Conservation (phyloP, 2,329 filamentous ascomycete genomes). For the Aspergillus sp. region DNA sequence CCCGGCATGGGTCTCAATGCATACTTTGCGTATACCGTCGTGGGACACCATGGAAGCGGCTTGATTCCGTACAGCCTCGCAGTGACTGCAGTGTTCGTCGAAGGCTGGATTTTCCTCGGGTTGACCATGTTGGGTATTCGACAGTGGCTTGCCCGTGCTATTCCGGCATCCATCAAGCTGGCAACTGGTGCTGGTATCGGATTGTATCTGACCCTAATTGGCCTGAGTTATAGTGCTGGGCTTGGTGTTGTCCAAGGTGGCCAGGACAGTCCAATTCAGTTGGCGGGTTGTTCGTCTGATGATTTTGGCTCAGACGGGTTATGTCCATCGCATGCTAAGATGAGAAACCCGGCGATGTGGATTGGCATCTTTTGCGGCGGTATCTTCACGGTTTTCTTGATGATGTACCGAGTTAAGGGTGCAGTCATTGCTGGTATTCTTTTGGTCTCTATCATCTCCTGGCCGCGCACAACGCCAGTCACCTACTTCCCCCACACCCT, state of each 20-base stretch:
- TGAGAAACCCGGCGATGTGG: slow-evolving; percentile 84
- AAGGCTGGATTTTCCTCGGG: slow-evolving; percentile 80
- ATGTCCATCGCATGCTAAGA: slow-evolving; percentile 67
- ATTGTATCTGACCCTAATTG: slow-evolving; percentile 68
- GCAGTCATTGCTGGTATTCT: slow-evolving; percentile 82
- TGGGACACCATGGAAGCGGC: slow-evolving; percentile 73
- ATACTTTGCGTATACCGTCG: slow-evolving; percentile 80
- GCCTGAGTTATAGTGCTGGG: slow-evolving; percentile 73
- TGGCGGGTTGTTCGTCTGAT: slow-evolving; percentile 70
- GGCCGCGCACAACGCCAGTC: slow-evolving; percentile 73
- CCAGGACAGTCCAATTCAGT: slow-evolving; percentile 66
- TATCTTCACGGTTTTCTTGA: slow-evolving; percentile 73
- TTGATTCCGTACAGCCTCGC: slow-evolving; percentile 73
- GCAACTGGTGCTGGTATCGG: slow-evolving; percentile 85
- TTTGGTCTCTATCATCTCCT: slow-evolving; percentile 83
- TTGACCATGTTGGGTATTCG: slow-evolving; percentile 78
- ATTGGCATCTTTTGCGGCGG: slow-evolving; percentile 85
- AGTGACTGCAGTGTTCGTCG: slow-evolving; percentile 82
- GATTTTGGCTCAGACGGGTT: slow-evolving; percentile 47
- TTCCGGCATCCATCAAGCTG: slow-evolving; percentile 81
- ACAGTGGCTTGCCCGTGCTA: slow-evolving; percentile 82
- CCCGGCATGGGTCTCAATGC: slow-evolving; percentile 83
- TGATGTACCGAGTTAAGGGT: slow-evolving; percentile 84
- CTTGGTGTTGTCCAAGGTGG: slow-evolving; percentile 75
- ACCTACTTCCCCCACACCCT: slow-evolving; percentile 77